Evolutionary conservation across 192 early-diverging fungal genomes (phyloP).

Genomic region (Diversispora epigaea): DNA sequence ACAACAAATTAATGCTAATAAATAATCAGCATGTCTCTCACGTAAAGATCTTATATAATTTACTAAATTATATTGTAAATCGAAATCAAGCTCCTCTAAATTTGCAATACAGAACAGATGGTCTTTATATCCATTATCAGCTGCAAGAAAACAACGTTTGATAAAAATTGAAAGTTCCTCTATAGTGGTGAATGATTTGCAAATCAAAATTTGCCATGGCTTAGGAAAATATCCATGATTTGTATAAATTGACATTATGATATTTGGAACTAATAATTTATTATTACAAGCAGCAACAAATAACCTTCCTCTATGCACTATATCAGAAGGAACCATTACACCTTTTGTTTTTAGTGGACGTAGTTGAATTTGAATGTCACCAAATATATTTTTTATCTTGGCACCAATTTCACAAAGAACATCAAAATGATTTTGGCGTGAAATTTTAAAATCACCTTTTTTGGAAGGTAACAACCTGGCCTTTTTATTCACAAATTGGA

Average conservation of each 20-base stretch:
- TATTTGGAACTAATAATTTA: conserved; percentile 24
- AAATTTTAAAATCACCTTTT: background rate
- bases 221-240: conserved; percentile 24
- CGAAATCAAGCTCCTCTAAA: conserved; percentile 31
- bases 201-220: conserved; percentile 33
- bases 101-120: conserved; percentile 35
- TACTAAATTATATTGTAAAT: conserved; percentile 28
- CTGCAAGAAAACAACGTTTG: conserved; percentile 32
- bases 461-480: background rate
- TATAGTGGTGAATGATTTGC: conserved; percentile 20
- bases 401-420: background rate
- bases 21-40: background rate
- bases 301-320: conserved; percentile 21
- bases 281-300: conserved; percentile 34
- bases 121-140: conserved; percentile 12
- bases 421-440: background rate
- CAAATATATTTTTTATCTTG: background rate
- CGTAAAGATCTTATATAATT: conserved; percentile 24
- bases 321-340: conserved; percentile 8
- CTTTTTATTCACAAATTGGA: conserved; percentile 14
- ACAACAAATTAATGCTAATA: conserved; percentile 16
- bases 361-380: background rate
- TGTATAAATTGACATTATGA: conserved; percentile 29
- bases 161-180: conserved; percentile 28
- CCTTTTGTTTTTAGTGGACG: background rate